Percentiles rank a stretch among this genome's conserved stretches.
Conservation (phyloP, 805 yeast genomes). For the Zygosaccharomyces pseudorouxii region DNA sequence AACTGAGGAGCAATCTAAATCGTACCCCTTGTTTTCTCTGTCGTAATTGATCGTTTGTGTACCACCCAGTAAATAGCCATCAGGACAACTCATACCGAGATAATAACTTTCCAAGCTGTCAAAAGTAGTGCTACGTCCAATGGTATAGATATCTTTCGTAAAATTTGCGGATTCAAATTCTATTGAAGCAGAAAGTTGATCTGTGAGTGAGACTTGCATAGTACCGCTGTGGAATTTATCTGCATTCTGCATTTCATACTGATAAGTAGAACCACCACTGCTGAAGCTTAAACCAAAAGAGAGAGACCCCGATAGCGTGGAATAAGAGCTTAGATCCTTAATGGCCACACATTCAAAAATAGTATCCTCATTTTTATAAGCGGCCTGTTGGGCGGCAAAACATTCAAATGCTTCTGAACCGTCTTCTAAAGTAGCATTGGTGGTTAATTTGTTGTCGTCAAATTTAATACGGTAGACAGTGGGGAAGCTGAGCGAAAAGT, state of each 20-base stretch:
- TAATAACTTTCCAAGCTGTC: conserved; percentile 33
- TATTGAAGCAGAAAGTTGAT: conserved; percentile 26
- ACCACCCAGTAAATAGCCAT: conserved; percentile 31
- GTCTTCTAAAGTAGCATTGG: conserved; percentile 21
- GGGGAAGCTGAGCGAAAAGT: conserved; percentile 29
- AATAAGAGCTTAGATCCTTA: conserved; percentile 17
- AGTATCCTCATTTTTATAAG: conserved; percentile 31
- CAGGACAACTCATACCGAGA: conserved; percentile 34
- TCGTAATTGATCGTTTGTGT: conserved; percentile 28
- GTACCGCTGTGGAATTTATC: conserved; percentile 28
- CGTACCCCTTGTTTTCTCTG: conserved; percentile 31
- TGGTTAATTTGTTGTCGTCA: conserved; percentile 18
- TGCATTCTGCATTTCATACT: conserved; percentile 35
- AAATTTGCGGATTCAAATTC: conserved; percentile 24
- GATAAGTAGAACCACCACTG: conserved; percentile 34
- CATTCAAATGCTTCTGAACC: conserved; percentile 32
- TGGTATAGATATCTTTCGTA: conserved; percentile 19
- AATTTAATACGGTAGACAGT: conserved; percentile 36
- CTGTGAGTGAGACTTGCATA: conserved; percentile 27
- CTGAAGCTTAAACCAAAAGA: conserved; percentile 32
- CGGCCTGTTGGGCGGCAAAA: conserved; percentile 35
- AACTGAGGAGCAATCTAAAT: conserved; percentile 34
- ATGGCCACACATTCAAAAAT: conserved; percentile 31
- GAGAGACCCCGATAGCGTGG: conserved; percentile 29
- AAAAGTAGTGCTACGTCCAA: conserved; percentile 34